A percentile compares a stretch with the other conserved stretches of the same genome.
These are phyloP conservation scores for Tylopilus balloui DNA, from an alignment of 768 basidiomycete genomes.

Conservation along the genomic window DNA sequence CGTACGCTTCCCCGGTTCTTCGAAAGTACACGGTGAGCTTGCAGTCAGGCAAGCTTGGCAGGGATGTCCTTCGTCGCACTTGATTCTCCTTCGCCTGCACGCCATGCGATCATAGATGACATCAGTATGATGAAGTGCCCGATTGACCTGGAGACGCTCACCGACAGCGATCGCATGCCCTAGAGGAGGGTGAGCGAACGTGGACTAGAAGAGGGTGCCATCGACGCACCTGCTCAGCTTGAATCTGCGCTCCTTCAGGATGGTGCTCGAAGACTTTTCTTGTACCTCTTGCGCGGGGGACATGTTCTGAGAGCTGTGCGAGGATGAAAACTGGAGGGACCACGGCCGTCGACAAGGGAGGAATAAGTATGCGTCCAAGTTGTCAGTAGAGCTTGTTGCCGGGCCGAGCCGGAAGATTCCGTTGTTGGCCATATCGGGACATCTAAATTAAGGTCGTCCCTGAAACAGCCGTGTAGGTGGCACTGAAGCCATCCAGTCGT, in stretches of 20 bases:
- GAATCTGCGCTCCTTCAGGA: slow-evolving; percentile 78
- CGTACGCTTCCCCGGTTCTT: slow-evolving; percentile 80
- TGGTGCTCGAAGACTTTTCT: slow-evolving; percentile 44
- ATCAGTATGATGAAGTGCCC: neutral
- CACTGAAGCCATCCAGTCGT: slow-evolving; percentile 3
- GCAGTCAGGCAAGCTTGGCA: slow-evolving; percentile 86
- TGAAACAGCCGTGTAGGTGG: slow-evolving; percentile 22
- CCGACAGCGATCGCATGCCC: slow-evolving; percentile 90
- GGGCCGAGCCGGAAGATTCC: slow-evolving; percentile 29
- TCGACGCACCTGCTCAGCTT: slow-evolving; percentile 73
- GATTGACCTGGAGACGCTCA: slow-evolving; percentile 38
- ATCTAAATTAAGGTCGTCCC: neutral
- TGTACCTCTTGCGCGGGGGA: slow-evolving; percentile 34
- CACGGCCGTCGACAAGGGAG: slow-evolving; percentile 1
- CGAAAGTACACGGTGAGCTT: slow-evolving; percentile 78
- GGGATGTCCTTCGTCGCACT: slow-evolving; percentile 86
- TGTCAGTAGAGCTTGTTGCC: slow-evolving; percentile 10
- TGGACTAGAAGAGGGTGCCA: neutral
- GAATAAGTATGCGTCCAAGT: slow-evolving; percentile 28
- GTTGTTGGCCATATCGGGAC: slow-evolving; percentile 2
- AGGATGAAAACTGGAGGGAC: slow-evolving; percentile 8
- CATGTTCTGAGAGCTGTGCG: slow-evolving; percentile 17
- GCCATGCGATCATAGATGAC: neutral
- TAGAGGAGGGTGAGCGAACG: slow-evolving; percentile 28
- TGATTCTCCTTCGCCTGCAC: slow-evolving; percentile 71